Evolutionary conservation across 2,329 filamentous ascomycete genomes (phyloP), one percentile per base, ranked within the genome.

Genomic region (Esteya vermicola): DNA sequence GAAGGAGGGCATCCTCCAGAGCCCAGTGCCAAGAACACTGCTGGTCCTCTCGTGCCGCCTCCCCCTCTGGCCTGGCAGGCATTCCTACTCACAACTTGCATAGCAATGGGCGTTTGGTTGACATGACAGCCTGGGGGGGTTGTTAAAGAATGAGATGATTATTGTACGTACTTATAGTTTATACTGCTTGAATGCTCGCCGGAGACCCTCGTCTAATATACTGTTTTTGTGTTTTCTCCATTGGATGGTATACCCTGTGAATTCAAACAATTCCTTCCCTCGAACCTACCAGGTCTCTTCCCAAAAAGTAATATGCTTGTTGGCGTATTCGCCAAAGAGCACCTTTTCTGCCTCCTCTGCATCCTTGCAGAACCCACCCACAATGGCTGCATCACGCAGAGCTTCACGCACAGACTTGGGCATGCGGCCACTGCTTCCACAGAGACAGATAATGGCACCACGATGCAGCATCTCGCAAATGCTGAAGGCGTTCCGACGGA

Each of bases 211-310:
- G n/a, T n/a, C n/a, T n/a, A n/a, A n/a, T n/a, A n/a, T n/a, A n/a
- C n/a, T n/a, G n/a, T n/a, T n/a, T n/a, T n/a, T n/a, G n/a, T n/a
- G n/a, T n/a, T n/a, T n/a, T n/a, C n/a, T n/a, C n/a, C n/a, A n/a
- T 27, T 8, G 25, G 25, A 27, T 27, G 25, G 25, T 13, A 27
- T 27, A 27, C 25, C 13, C 25, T 26, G 13, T 26, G 25, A 26
- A 9, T 12, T 31, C 28, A 6, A 9, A 31, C 9, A 16, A 9
- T n/a, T 33, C 31, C 19, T 4, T 21, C 36, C n/a, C n/a, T n/a
- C n/a, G n/a, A n/a, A 32, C 16, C 39, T 44, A 76, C 72, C 72
- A 77, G 21, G 72, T 73, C 53, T 77, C 72, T 54, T 76, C 69
- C 67, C 71, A 75, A 54, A 65, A 67, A 8, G 56, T 62, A 33